Evolutionary conservation across 1,284 basidiomycete genomes (phyloP), one percentile per base, ranked within the genome.

Genomic region (Ceratobasidium sp.): DNA sequence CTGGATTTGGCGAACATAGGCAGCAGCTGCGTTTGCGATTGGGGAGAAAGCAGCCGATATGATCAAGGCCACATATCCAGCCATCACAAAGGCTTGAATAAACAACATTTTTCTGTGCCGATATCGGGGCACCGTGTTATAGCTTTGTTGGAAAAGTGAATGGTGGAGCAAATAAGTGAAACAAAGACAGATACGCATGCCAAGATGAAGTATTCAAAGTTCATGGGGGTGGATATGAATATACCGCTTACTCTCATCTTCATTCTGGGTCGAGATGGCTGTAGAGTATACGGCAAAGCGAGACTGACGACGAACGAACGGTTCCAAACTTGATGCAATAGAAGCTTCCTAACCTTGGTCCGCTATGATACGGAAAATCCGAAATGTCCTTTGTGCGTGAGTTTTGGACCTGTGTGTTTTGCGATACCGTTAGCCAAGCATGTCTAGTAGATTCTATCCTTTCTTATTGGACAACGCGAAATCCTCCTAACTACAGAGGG

Each of bases 21-120:
- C 87, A 69, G 88, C 83, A 9, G 82, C 87, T 7, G 83, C 84
- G 30, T 83, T 86, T 59, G 88, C 88, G 0, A 81, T 85, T 21
- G 89, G 84, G 0, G 89, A 91, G 78, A 88, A 88, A 77, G 81
- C 87, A 1, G 83, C 88, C 0, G 88, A 90, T 75, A 77, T 87
- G 42, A 83, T 91, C 76, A 87, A 70, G 30, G 23, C 38, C 16
- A 11, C 46, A 30, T 59, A 70, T 28, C 44, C 66, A 30, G 46
- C 16, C 30, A 16, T 36, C 28, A n/a, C 53, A 25, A 23, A 30
- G 30, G 53, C n/a, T 36, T 36, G 30, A 56, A 16, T 30, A n/a
- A 36, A 30, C 9, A 25, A 5, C 11, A 25, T 21, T 21, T 21
- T 53, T 9, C 6, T 9, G 21, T 53, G 36, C 36, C 36, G 9